Percentiles rank a stretch among this genome's conserved stretches.
Conservation (phyloP, 1,284 basidiomycete species). For the Sanghuangporus weigelae region DNA sequence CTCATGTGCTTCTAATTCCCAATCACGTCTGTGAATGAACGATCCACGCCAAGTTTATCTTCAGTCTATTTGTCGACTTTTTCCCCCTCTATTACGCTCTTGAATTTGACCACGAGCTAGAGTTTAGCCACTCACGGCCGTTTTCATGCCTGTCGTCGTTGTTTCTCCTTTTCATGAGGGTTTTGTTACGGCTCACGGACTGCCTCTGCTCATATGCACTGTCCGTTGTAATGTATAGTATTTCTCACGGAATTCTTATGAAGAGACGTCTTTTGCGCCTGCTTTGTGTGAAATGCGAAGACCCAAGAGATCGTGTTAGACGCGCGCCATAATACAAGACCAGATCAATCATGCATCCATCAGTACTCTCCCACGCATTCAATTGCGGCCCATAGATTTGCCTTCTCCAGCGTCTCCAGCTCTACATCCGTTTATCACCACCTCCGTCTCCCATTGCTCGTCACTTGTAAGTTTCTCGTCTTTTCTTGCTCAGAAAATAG, state of each 20-base stretch:
- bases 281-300: not conserved
- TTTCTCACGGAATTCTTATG: slow-evolving; percentile 5
- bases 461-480: not conserved
- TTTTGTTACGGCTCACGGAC: not conserved
- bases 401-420: not conserved
- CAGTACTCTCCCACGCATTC: not conserved
- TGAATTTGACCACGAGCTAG: not conserved
- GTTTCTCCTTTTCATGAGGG: not conserved
- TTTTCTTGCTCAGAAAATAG: not conserved
- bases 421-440: not conserved
- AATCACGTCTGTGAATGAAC: not conserved
- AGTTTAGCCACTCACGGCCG: not conserved
- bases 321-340: too few species aligned
- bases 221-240: slow-evolving; percentile 8
- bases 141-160: not conserved
- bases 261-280: not conserved
- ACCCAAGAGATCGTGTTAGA: not conserved
- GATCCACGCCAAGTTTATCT: not conserved
- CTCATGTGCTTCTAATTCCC: slow-evolving; percentile 8
- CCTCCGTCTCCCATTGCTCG: not conserved
- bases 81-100: not conserved
- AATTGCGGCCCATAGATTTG: not conserved
- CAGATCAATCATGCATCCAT: too few species aligned
- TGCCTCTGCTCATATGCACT: slow-evolving; percentile 1
- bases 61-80: not conserved